These are phyloP conservation scores for Botrytis aclada DNA, from an alignment of 2,329 filamentous ascomycete genomes.

Conservation along the genomic window DNA sequence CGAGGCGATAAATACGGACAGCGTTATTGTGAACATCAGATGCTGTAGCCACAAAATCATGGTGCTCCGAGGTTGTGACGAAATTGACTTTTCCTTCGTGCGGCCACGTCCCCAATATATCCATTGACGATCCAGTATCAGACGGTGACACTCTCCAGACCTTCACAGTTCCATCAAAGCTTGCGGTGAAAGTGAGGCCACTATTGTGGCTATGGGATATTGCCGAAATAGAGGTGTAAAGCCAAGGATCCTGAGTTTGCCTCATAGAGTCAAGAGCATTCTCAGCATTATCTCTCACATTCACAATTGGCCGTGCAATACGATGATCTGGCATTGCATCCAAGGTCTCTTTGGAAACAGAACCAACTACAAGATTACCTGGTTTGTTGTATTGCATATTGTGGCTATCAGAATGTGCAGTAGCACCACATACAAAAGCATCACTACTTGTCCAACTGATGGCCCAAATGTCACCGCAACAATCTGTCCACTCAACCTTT, in stretches of 20 bases:
- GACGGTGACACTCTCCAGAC: constrained; percentile 49
- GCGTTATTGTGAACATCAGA: constrained; percentile 53
- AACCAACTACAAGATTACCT: constrained; percentile 59
- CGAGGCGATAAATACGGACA: constrained; percentile 55
- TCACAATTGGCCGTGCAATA: constrained; percentile 51
- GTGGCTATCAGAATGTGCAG: constrained; percentile 58
- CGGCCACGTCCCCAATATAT: constrained; percentile 49
- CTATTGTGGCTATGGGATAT: constrained; percentile 52
- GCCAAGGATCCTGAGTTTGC: constrained; percentile 58
- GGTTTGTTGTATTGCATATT: constrained; percentile 66
- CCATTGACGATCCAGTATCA: constrained; percentile 43
- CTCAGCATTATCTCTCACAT: constrained; percentile 44
- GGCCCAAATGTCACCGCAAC: constrained; percentile 59
- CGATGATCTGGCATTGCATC: constrained; percentile 55
- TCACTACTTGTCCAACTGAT: constrained; percentile 54
- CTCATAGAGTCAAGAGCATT: constrained; percentile 57
- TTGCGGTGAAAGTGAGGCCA: constrained; percentile 54
- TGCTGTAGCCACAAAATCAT: constrained; percentile 55
- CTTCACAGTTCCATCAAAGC: constrained; percentile 61
- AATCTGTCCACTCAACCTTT: constrained; percentile 56
- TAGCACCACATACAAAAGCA: constrained; percentile 59
- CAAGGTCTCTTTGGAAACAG: constrained; percentile 44
- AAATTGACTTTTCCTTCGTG: constrained; percentile 62
- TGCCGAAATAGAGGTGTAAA: constrained; percentile 62
- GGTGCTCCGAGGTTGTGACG: constrained; percentile 48